A percentile compares a stretch with the other conserved stretches of the same genome.
Conservation (phyloP, 331 rosid species). For the Stylosanthes scabra region DNA sequence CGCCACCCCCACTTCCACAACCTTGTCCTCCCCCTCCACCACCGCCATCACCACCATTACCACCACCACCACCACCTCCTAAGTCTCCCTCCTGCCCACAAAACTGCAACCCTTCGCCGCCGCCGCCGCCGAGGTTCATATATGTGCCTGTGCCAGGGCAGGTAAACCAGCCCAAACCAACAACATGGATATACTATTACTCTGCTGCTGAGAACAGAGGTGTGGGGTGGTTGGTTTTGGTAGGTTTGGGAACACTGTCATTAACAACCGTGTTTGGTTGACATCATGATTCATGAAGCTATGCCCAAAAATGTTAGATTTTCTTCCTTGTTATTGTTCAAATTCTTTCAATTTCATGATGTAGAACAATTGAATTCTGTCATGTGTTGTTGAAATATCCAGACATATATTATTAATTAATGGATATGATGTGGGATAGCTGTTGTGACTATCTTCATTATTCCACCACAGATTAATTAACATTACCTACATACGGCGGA, state of each 20-base stretch:
- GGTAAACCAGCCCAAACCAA: conserved; percentile 41
- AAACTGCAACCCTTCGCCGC: conserved; percentile 47
- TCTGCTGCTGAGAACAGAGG: conserved; percentile 40
- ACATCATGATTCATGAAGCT: conserved; percentile 33
- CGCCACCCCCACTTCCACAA: conserved; percentile 30
- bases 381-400: no score
- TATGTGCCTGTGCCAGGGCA: conserved; percentile 58
- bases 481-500: no score
- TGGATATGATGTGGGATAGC: no score
- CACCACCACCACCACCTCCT: conserved; percentile 8
- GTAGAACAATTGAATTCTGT: conserved; percentile 27
- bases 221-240: conserved; percentile 40
- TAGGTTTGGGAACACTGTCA: conserved; percentile 38
- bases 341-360: conserved; percentile 16
- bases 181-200: conserved; percentile 44
- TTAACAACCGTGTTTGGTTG: conserved; percentile 39
- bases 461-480: no score
- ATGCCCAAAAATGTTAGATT: conserved; percentile 26
- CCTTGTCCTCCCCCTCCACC: conserved; percentile 13
- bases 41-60: conserved; percentile 22
- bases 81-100: conserved; percentile 41
- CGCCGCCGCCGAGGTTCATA: conserved; percentile 51
- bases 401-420: no score
- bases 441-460: no score
- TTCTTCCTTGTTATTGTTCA: conserved; percentile 34